Evolutionary conservation across 2,329 filamentous ascomycete species (phyloP), one percentile per base, ranked within the genome.

Genomic region (Penicillium sumatraense): DNA sequence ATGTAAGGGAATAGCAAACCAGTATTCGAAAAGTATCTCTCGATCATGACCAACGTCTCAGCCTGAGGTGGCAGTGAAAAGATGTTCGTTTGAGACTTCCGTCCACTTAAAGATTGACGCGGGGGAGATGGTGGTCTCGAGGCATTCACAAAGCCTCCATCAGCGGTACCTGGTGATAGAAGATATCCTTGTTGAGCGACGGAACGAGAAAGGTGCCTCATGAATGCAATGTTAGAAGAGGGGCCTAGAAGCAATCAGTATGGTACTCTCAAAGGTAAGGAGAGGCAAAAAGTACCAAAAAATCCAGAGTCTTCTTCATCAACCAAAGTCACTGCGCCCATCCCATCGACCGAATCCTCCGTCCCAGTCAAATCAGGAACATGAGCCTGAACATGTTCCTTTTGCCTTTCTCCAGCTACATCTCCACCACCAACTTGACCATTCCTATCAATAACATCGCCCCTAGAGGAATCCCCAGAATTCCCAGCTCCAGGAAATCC

Each of bases 231-330:
- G 31, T 69, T 68, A 1, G 66, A 65, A 7, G 66, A 68, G 3
- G 64, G 58, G 0, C 65, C 66, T 67, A 10, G 4, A 0, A 14
- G 10, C 5, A 42, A 16, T 52, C 23, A 48, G 16, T 13, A 31
- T 20, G 50, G 21, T 6, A 31, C 5, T 16, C n/a, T 26, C 11
- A 18, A 11, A 11, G 3, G 2, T 11, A 40, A 31, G 13, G 29
- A n/a, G 3, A 20, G 20, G 27, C 9, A 24, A n/a, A 21, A 20
- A 8, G 4, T 60, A 68, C 74, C 75, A 47, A 75, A 74, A 49
- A 71, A 75, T 6, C 67, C 71, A 3, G 62, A 70, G 26, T 73
- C 70, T 41, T 72, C 66, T 45, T 76, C 74, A 41, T 75, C 66
- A 1, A 71, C 68, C 36, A 76, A 75, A 1, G 62, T 68, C 21